These are phyloP conservation scores for Bonnemaisonia californica DNA, from an alignment of 31 red algal species.

Conservation along the genomic window DNA sequence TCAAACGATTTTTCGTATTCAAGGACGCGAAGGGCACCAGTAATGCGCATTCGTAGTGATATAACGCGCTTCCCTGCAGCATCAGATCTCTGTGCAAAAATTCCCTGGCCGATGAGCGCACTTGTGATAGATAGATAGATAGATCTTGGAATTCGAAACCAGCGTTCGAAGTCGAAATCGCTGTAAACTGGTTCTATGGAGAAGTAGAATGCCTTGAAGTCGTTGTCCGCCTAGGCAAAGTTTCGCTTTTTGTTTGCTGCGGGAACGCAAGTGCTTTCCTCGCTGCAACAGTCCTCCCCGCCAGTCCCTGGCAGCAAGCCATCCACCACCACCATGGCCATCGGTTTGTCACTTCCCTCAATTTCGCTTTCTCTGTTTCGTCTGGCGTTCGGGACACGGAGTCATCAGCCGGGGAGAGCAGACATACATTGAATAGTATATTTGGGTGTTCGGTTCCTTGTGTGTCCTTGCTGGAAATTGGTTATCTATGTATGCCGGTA, in stretches of 20 bases:
- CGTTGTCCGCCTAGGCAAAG: background rate
- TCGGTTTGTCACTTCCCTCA: background rate
- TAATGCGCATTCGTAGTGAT: background rate
- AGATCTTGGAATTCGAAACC: conserved; percentile 3
- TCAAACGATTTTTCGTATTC: background rate
- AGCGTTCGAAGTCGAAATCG: background rate
- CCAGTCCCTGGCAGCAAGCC: background rate
- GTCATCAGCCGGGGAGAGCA: too few relatives aligned
- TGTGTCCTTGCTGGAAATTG: too few relatives aligned
- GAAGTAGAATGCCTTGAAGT: background rate
- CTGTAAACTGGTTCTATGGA: background rate
- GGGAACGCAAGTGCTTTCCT: background rate
- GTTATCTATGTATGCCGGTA: too few relatives aligned
- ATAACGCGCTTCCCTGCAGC: background rate
- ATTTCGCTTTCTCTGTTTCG: too few relatives aligned
- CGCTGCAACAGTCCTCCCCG: background rate
- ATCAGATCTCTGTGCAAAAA: background rate
- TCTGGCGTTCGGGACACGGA: too few relatives aligned
- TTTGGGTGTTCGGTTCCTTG: too few relatives aligned
- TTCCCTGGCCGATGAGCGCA: background rate
- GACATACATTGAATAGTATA: too few relatives aligned
- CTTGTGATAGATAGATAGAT: background rate
- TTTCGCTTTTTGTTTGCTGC: conserved; percentile 4
- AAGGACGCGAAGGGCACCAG: background rate
- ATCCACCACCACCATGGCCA: background rate